phyloP scores from a whole-genome alignment of 148 eudicot genomes.

The Amaranthus hypochondriacus region DNA sequence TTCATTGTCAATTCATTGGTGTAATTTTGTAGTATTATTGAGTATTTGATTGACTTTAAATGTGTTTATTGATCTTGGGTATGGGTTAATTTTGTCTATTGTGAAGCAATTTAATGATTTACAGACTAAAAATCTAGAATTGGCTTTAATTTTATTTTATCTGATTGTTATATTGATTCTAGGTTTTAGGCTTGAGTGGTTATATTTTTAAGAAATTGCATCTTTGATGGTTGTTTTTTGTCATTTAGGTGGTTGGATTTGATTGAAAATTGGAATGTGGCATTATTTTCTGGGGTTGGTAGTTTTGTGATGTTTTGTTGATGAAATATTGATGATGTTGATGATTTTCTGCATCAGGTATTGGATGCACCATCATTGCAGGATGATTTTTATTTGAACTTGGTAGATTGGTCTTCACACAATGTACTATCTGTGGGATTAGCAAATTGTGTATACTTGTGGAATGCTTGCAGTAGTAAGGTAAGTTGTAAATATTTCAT shows the following conservation, averaged over 20 bases:
- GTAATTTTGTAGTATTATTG: neutral
- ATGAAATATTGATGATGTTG: neutral
- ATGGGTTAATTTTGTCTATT: neutral
- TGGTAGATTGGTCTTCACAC: slow-evolving; percentile 88
- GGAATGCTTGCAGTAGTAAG: slow-evolving; percentile 98
- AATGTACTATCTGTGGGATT: slow-evolving; percentile 86
- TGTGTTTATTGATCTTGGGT: neutral
- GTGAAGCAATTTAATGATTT: neutral
- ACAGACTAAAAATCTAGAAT: no score
- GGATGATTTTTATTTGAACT: slow-evolving; percentile 91
- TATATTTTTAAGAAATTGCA: neutral
- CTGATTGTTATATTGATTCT: neutral
- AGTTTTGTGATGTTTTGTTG: slow-evolving; percentile 7
- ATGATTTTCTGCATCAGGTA: slow-evolving; percentile 38
- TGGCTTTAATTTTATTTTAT: neutral
- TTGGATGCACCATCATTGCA: slow-evolving; percentile 96
- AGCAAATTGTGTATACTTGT: slow-evolving; percentile 77
- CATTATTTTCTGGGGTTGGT: neutral
- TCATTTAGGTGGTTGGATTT: neutral
- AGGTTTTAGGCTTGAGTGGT: neutral
- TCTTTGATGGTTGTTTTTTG: neutral
- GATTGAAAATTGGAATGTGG: neutral
- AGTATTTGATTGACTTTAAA: slow-evolving; percentile 1
- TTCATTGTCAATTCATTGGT: neutral
- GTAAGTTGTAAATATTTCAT: slow-evolving; percentile 26